Evolutionary conservation across 352 stramenopile species (phyloP).

Genomic region (Phytophthora citrophthora): DNA sequence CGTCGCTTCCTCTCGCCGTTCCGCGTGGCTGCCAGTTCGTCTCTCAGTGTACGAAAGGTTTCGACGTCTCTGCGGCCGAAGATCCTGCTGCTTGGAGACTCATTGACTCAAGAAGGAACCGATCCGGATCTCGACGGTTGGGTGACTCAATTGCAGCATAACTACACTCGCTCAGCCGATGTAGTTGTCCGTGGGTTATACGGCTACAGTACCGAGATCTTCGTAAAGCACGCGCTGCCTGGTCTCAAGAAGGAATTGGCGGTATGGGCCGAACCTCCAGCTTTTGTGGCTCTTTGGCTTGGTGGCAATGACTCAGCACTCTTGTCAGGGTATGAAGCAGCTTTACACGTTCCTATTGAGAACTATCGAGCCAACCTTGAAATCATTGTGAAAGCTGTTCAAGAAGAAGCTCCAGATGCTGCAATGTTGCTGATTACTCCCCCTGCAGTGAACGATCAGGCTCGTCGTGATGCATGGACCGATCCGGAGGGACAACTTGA

Average conservation of each 20-base stretch:
- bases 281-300: slow-evolving; percentile 61
- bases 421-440: slow-evolving; percentile 39
- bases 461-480: slow-evolving; percentile 11
- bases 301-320: slow-evolving; percentile 69
- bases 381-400: slow-evolving; percentile 35
- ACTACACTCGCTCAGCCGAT: slow-evolving; percentile 60
- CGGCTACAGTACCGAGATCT: slow-evolving; percentile 63
- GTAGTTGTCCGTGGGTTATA: slow-evolving; percentile 57
- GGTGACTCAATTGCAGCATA: slow-evolving; percentile 45
- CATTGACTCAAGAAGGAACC: slow-evolving; percentile 52
- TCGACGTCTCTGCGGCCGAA: slow-evolving; percentile 25
- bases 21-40: not conserved
- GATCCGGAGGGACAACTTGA: slow-evolving; percentile 32
- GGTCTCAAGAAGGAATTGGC: slow-evolving; percentile 34
- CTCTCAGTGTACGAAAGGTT: not conserved
- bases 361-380: slow-evolving; percentile 52
- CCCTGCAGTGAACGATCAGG: slow-evolving; percentile 34
- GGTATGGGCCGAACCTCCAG: slow-evolving; percentile 26
- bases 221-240: slow-evolving; percentile 37
- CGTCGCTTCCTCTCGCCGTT: not conserved
- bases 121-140: slow-evolving; percentile 46
- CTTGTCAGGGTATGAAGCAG: slow-evolving; percentile 27
- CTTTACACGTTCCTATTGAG: slow-evolving; percentile 52
- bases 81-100: slow-evolving; percentile 40
- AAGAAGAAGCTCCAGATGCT: slow-evolving; percentile 23